Conservation (phyloP, 352 stramenopile species). For the Phytophthora nicotianae region DNA sequence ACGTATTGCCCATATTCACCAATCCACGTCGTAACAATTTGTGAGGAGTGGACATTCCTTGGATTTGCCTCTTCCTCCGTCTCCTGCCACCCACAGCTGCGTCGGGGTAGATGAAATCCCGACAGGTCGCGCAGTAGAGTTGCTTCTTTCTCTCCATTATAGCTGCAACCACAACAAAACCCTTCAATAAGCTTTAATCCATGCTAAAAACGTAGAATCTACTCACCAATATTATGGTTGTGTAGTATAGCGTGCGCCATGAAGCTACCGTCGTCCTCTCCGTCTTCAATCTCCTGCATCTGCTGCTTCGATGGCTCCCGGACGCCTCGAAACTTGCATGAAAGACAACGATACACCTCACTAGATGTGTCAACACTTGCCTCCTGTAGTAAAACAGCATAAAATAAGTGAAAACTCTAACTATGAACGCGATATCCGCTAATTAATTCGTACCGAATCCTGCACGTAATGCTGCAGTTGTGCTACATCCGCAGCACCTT, state of each 20-base stretch:
- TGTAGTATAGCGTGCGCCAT: conserved; percentile 67
- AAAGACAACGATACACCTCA: conserved; percentile 55
- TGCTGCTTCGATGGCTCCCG: conserved; percentile 36
- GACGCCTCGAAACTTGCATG: conserved; percentile 50
- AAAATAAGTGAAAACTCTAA: conserved; percentile 1
- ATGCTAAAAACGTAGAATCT: neutral
- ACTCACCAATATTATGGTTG: conserved; percentile 63
- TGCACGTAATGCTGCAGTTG: conserved; percentile 27
- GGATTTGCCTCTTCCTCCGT: conserved; percentile 29
- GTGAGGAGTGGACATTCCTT: conserved; percentile 17
- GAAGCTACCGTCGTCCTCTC: conserved; percentile 49
- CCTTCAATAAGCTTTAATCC: neutral
- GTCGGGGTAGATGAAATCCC: conserved; percentile 68
- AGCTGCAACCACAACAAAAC: conserved; percentile 27
- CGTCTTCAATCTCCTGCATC: conserved; percentile 28
- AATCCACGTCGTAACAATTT: conserved; percentile 54
- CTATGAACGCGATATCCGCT: neutral
- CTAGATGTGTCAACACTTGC: conserved; percentile 4
- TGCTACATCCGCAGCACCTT: conserved; percentile 3
- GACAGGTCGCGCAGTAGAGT: conserved; percentile 64
- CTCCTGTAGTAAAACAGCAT: conserved; percentile 19
- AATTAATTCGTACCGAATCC: conserved; percentile 21
- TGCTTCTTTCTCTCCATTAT: conserved; percentile 50
- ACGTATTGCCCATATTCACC: conserved; percentile 88
- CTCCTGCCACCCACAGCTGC: conserved; percentile 23